Conservation (phyloP, 2,329 filamentous ascomycete genomes). For the Coleophoma eucalyptorum region DNA sequence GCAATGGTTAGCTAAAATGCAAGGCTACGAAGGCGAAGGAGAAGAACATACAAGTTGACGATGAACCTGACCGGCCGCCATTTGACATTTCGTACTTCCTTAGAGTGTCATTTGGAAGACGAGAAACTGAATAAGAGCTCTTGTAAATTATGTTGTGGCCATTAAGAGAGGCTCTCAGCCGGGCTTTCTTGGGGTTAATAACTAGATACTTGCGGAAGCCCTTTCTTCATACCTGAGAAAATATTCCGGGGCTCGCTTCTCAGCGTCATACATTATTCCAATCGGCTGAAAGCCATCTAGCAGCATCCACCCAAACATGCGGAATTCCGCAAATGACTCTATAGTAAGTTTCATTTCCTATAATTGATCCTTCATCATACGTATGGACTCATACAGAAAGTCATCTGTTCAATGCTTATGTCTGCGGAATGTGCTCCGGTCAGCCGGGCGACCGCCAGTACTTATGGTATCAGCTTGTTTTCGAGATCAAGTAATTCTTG, state of each 20-base stretch:
- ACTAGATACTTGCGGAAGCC: not conserved
- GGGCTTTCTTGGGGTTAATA: not conserved
- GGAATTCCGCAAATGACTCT: no score
- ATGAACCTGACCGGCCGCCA: constrained; percentile 43
- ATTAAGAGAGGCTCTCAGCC: not conserved
- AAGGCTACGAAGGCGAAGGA: not conserved
- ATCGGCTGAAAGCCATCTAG: not conserved
- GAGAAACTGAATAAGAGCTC: not conserved
- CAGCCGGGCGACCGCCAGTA: no score
- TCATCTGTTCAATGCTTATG: not conserved
- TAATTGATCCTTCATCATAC: no score
- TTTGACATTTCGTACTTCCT: constrained; percentile 39
- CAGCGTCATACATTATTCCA: not conserved
- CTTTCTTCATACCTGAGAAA: not conserved
- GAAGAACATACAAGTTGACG: constrained; percentile 40
- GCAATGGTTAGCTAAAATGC: not conserved
- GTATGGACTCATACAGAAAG: not conserved
- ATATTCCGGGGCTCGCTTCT: not conserved
- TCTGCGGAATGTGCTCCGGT: no score
- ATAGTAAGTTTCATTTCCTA: no score
- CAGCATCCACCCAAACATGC: not conserved
- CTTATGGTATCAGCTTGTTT: no score
- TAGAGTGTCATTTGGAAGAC: constrained; percentile 14
- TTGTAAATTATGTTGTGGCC: not conserved
- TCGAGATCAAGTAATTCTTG: no score